Base-by-base conservation (phyloP, 1,139 yeast genomes). In the Kodamaea plutei region DNA sequence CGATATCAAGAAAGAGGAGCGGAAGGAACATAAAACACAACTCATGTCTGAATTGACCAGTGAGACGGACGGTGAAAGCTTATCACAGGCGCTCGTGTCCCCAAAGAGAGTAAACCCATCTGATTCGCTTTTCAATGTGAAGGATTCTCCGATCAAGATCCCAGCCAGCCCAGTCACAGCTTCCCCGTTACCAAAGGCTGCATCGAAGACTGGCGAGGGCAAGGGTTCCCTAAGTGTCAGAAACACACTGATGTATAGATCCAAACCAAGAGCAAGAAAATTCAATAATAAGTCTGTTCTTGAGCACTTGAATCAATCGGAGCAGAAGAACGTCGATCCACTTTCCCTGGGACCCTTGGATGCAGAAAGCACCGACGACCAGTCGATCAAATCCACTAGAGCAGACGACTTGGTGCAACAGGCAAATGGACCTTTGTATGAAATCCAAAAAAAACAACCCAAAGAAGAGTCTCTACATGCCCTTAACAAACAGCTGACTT, bases 391-490 rank as follows among this genome's bases (percentile, higher is more conserved):
- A 23, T 33, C 49, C 1, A 38, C 45, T 8, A 46, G 43, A 29
- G 61, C 53, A 2, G 58, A 50, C 3, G 37, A 36, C 11, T 38
- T 61, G 20, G 46, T 41, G 3, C 42, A 44, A 31, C 47, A 47
- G 27, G 33, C 42, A 12, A 74, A 76, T 15, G 73, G 71, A 4
- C 83, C 83, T 4, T 54, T 75, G 28, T 76, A 73, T 40, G 60
- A 71, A 15, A 54, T 73, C 21, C 48, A 16, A 19, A 43, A 50
- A 41, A 45, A 48, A 39, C 18, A 58, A 5, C 41, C 38, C 21
- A 39, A 37, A 13, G 45, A 41, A 22, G n/a, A n/a, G n/a, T 30
- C 37, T 5, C 31, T 47, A 9, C 35, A 31, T 28, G 37, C 31
- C 14, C 23, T 39, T 13, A 36, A 35, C 17, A 33, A 29, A 23